Base-by-base conservation (phyloP, 352 stramenopile genomes). In the Phytophthora pinifolia region DNA sequence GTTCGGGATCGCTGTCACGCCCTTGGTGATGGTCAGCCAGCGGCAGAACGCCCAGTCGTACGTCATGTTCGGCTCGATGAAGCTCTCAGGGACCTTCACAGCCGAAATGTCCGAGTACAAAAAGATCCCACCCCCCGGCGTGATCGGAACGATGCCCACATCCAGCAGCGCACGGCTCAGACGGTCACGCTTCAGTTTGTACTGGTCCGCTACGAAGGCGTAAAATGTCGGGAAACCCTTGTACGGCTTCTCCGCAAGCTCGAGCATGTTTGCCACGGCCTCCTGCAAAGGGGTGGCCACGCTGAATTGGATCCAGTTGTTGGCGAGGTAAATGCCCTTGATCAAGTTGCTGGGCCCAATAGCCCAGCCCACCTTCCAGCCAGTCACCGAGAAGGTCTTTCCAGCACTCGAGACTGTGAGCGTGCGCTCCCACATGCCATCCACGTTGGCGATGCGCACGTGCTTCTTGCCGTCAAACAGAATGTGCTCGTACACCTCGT, bases 401-500 rank as follows among this genome's bases (percentile, higher is more conserved):
- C 88, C 88, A 4, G 94, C 70, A 32, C 88, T 97, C 39, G 89
- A 96, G 25, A 97, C 80, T 0, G 94, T 92, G 6, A 98, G 72
- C 33, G 86, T 96, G 53, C 84, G 80, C 14, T 95, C 74, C 63
- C 72, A 88, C 74, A 96, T 92, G 47, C 87, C 79, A 20, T 89
- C 81, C 43, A 96, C 69, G 43, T 67, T 87, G 14, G 85, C 86
- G 47, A 94, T 75, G 41, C 81, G 81, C 49, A 79, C 68, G 53
- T 92, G 76, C 44, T 72, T 65, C 37, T 75, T 73, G 38, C 79
- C 78, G 58, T 95, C 87, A 37, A 95, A 96, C 37, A 93, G 75
- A 58, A 99, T 98, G 74, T 97, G 97, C 67, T 99, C 97, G 77
- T 99, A 99, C 22, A 99, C 97, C 72, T 99, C 97, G 73, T 99